These are phyloP conservation scores for Iberis amara DNA, from an alignment of 441 rosid species.

Conservation along the genomic window DNA sequence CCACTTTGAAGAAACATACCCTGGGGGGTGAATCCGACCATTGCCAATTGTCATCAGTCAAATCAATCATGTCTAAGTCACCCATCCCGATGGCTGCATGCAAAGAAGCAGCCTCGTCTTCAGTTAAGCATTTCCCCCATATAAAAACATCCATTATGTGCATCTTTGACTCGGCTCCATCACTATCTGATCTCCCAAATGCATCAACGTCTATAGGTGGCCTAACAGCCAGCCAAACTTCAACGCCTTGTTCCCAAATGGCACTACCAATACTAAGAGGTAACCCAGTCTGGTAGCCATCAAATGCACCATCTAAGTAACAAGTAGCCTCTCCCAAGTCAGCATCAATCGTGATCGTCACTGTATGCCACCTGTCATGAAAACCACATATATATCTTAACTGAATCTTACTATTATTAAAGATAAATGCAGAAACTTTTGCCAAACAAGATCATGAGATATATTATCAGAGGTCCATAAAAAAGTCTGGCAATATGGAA, in stretches of 20 bases:
- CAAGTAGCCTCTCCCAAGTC: conserved; percentile 97
- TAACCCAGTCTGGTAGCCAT: conserved; percentile 77
- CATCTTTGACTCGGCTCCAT: conserved; percentile 99
- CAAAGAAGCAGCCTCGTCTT: conserved; percentile 88
- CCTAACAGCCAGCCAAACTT: conserved; percentile 90
- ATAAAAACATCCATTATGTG: conserved; percentile 99
- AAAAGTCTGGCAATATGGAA: not conserved
- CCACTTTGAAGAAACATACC: conserved; percentile 44
- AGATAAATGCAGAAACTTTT: too few relatives aligned
- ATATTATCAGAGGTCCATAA: conserved; percentile 16
- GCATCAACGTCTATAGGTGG: conserved; percentile 95
- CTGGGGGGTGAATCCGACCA: conserved; percentile 98
- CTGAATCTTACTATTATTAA: too few relatives aligned
- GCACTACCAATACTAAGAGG: conserved; percentile 60
- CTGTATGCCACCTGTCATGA: conserved; percentile 93
- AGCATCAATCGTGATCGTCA: conserved; percentile 94
- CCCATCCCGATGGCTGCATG: conserved; percentile 67
- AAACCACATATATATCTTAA: conserved; percentile 9
- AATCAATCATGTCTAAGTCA: conserved; percentile 74
- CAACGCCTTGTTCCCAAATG: conserved; percentile 93
- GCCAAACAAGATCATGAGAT: conserved; percentile 5
- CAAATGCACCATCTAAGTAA: conserved; percentile 96
- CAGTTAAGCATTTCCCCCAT: conserved; percentile 97
- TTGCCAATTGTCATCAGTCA: conserved; percentile 93
- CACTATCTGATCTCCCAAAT: conserved; percentile 99